These are phyloP conservation scores for Umbellularia californica DNA, from an alignment of 164 flowering plant species.

Conservation along the genomic window DNA sequence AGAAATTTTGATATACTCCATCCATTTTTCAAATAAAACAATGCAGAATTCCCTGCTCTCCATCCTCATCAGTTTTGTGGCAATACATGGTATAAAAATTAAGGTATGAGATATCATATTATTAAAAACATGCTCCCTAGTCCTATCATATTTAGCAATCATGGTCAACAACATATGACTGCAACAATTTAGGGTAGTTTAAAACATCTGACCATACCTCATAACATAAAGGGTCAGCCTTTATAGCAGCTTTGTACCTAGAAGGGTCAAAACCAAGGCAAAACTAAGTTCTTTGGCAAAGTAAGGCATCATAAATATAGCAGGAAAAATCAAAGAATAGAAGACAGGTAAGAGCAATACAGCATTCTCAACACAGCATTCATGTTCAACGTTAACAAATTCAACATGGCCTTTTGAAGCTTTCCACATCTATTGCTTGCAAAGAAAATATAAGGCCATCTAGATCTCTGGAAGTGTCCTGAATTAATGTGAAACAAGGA, in stretches of 20 bases:
- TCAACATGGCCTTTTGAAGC: not conserved
- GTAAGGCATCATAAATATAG: not conserved
- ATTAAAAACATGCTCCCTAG: not conserved
- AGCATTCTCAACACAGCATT: not conserved
- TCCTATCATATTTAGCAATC: not conserved
- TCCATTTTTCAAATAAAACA: not conserved
- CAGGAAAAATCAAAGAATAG: not conserved
- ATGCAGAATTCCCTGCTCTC: not conserved
- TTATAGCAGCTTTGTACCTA: conserved; percentile 97
- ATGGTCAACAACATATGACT: conserved; percentile 1
- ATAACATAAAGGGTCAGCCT: conserved; percentile 94
- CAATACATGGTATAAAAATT: not conserved
- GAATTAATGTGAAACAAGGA: no score
- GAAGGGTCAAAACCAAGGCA: conserved; percentile 16
- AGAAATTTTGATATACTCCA: conserved; percentile 5
- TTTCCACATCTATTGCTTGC: not conserved
- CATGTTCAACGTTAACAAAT: not conserved
- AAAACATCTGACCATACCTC: conserved; percentile 52
- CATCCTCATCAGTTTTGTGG: not conserved
- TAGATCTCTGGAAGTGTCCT: no score
- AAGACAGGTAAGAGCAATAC: not conserved
- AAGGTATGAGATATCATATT: not conserved
- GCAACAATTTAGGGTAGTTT: not conserved
- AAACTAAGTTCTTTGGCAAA: not conserved
- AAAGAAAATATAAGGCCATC: not conserved